Evolutionary conservation across 2,329 filamentous ascomycete species (phyloP).

Genomic region (Aspergillus puulaauensis): DNA sequence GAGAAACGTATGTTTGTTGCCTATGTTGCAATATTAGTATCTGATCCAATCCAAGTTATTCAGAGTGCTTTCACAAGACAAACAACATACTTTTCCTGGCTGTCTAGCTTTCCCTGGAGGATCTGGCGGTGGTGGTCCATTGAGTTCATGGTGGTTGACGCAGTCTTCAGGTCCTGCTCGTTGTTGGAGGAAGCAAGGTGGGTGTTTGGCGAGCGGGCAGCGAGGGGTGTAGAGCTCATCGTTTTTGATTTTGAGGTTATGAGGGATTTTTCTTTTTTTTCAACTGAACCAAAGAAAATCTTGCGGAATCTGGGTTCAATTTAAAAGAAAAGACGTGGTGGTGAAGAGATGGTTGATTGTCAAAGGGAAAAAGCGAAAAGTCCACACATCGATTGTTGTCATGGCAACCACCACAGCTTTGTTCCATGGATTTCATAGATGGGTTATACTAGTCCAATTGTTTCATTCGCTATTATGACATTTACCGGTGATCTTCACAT

Average conservation of each 20-base stretch:
- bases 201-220: constrained; percentile 44
- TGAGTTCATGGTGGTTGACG: constrained; percentile 29
- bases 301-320: constrained; percentile 10
- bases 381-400: constrained; percentile 38
- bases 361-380: constrained; percentile 22
- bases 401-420: constrained; percentile 30
- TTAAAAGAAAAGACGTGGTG: constrained; percentile 20
- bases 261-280: background rate
- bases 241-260: background rate
- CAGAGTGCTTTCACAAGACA: background rate
- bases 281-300: background rate
- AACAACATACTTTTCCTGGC: constrained; percentile 36
- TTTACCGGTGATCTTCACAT: background rate
- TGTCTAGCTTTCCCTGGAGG: constrained; percentile 42
- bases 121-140: constrained; percentile 47
- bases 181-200: constrained; percentile 27
- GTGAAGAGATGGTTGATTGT: constrained; percentile 23
- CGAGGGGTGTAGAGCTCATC: constrained; percentile 41
- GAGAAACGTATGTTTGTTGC: constrained; percentile 45
- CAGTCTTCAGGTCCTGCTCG: constrained; percentile 25
- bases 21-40: constrained; percentile 15
- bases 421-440: background rate
- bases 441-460: background rate
- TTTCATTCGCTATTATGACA: background rate
- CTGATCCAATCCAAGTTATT: too few species aligned